Evolutionary conservation across 169 alveolate genomes (phyloP), one percentile per base, ranked within the genome.

Genomic region (Fabrea salina): DNA sequence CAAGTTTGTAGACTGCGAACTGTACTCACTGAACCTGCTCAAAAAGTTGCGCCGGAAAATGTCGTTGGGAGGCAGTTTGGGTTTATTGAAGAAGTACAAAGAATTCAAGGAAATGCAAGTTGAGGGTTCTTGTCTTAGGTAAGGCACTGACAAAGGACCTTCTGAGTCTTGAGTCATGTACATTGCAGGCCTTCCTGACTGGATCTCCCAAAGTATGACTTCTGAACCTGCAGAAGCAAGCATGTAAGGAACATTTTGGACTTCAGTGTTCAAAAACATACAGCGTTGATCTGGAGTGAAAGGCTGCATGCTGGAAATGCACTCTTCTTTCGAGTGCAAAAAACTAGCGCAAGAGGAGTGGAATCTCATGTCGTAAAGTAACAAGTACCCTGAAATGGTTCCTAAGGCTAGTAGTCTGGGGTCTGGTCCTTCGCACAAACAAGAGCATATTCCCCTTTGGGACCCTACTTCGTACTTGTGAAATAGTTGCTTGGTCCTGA

Each of bases 201-300:
- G 25, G 7, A 70, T 13, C 13, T 70, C 39, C 79, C 79, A 70
- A 59, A 70, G 41, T 25, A 50, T 27, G 67, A 70, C 35, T 43
- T 70, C 79, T 4, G 71, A 58, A 7, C 71, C 71, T 6, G 19
- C 32, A 7, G 71, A 37, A 58, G 44, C 71, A 30, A 35, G 47
- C 32, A 58, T 30, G 33, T 58, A 33, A 58, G 71, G 71, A 33
- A 43, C 33, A 27, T 35, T 35, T 25, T 58, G 43, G 43, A 25
- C 37, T 27, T 30, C 37, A 58, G 49, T 30, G 2, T 27, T 30
- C n/a, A n/a, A n/a, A 51, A 51, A 51, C 27, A 33, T 51, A 6
- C 59, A 51, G 19, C 27, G 19, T 5, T 27, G 59, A 51, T 51
- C 59, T 51, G 59, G 59, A 0, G 27, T 64, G 30, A 37, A 64